Percentiles rank a stretch among this genome's conserved stretches.
phyloP scores from a whole-genome alignment of 129 eudicot species.

The Escallonia herrerae region DNA sequence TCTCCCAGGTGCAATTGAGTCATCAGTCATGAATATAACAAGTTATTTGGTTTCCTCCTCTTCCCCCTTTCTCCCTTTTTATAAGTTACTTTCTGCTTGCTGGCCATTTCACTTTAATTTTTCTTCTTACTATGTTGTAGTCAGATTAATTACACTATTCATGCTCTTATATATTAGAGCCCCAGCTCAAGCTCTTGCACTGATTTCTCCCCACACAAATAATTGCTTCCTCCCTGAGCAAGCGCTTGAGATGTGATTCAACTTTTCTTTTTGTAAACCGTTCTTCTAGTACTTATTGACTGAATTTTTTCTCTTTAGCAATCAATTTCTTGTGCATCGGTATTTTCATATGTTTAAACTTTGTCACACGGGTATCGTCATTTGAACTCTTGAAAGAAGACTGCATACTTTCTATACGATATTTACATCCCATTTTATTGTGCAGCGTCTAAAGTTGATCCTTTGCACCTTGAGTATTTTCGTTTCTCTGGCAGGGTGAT shows the following conservation, averaged over 20 bases:
- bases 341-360: background rate
- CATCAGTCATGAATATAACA: too few relatives aligned
- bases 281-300: background rate
- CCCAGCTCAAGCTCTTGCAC: too few relatives aligned
- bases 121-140: too few relatives aligned
- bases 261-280: background rate
- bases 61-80: too few relatives aligned
- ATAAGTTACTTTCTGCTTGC: too few relatives aligned
- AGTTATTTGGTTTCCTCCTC: too few relatives aligned
- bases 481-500: conserved; percentile 74
- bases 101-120: too few relatives aligned
- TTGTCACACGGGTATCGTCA: background rate
- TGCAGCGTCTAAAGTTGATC: conserved; percentile 89
- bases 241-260: background rate
- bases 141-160: too few relatives aligned
- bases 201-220: too few relatives aligned
- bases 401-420: background rate
- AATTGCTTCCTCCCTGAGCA: background rate
- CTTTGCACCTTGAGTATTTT: conserved; percentile 67
- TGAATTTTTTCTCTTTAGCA: background rate
- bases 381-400: background rate
- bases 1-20: too few relatives aligned
- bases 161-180: too few relatives aligned
- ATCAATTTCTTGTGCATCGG: background rate
- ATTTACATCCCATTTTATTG: conserved; percentile 7